phyloP scores from a whole-genome alignment of 2,329 filamentous ascomycete species.

The Tothia fuscella region DNA sequence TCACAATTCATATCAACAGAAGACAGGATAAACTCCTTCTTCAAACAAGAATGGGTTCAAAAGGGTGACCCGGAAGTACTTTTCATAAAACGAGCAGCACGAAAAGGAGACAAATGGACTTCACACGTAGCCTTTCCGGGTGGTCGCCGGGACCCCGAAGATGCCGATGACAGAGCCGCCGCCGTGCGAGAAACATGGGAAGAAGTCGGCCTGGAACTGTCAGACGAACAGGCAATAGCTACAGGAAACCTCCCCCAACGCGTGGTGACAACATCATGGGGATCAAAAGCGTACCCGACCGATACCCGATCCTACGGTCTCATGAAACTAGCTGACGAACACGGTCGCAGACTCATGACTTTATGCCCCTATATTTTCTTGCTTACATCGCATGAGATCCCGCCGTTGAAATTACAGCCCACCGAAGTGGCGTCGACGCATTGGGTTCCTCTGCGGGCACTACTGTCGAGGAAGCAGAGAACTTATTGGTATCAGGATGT shows the following conservation, averaged over 20 bases:
- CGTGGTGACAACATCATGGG: conserved; percentile 55
- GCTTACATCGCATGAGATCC: conserved; percentile 40
- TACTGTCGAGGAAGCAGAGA: conserved; percentile 48
- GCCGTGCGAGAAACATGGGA: conserved; percentile 53
- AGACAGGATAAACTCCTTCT: conserved; percentile 44
- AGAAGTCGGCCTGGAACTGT: conserved; percentile 53
- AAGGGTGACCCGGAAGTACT: conserved; percentile 56
- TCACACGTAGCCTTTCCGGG: conserved; percentile 57
- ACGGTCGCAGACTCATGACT: conserved; percentile 46
- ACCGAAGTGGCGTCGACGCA: conserved; percentile 57
- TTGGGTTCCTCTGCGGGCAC: conserved; percentile 53
- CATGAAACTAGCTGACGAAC: conserved; percentile 13
- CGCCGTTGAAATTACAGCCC: conserved; percentile 50
- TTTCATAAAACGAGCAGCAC: conserved; percentile 57
- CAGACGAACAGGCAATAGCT: conserved; percentile 30
- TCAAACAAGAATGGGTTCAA: conserved; percentile 51
- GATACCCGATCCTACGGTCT: not conserved
- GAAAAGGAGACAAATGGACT: conserved; percentile 56
- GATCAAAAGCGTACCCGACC: conserved; percentile 43
- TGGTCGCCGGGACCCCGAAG: conserved; percentile 53
- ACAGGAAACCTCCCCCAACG: conserved; percentile 54
- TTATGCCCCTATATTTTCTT: conserved; percentile 58
- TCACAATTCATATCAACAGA: conserved; percentile 18
- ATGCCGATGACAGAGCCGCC: conserved; percentile 49
- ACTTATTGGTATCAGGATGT: conserved; percentile 50